Evolutionary conservation across 2,329 filamentous ascomycete genomes (phyloP), one percentile per base, ranked within the genome.

Genomic region (Pseudogymnoascus verrucosus): DNA sequence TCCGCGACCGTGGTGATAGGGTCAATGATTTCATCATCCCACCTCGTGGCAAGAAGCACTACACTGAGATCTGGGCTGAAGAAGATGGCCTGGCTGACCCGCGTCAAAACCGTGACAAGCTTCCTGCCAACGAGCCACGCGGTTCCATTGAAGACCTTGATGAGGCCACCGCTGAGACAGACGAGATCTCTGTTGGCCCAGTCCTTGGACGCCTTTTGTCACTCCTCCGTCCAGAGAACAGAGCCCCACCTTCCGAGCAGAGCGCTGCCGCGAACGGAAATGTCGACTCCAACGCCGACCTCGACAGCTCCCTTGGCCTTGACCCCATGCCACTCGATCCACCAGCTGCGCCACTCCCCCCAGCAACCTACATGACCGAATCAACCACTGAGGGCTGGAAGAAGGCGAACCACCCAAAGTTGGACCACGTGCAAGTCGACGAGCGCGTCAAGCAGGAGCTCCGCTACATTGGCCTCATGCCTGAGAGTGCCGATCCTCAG

Each of bases 391-490:
- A 89, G 68, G 81, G 85, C 5, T 95, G 91, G 87, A 93, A 91
- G 75, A 90, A 91, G 64, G 85, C 89, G 0, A 86, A 84, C 1
- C 86, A 89, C 62, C 82, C 82, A 1, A 92, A 91, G 69, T 81
- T 96, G 5, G 93, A 97, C 72, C 96, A 96, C 73, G 82, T 84
- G 2, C 88, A 92, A 71, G 85, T 97, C 19, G 95, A 99, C 70
- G 90, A 96, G 72, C 90, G 95, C 57, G 84, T 96, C 61, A 90
- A 96, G 76, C 89, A 92, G 71, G 95, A 99, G 73, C 83, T 99
- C 16, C 87, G 89, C 12, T 90, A 96, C 75, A 91, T 96, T 65
- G 95, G 95, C 10, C 90, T 99, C 70, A 80, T 98, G 14, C 86
- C 89, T 0, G 78, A 82, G 3, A 89, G 91, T 61, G 78, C 75